Conservation (phyloP, 2,329 filamentous ascomycete species). For the Ilyonectria sp. region DNA sequence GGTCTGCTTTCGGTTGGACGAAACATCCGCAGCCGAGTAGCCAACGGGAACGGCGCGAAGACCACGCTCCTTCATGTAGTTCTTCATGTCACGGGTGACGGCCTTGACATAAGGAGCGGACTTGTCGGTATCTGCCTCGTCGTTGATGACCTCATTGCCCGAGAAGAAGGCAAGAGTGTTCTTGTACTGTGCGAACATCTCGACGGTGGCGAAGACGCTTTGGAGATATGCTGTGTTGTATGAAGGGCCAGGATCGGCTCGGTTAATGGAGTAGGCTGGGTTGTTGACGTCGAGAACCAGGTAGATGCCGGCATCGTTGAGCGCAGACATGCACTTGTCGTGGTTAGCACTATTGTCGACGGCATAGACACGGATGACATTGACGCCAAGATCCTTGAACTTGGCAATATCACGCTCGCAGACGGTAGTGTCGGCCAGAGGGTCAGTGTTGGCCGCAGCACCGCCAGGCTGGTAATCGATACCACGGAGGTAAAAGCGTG, state of each 20-base stretch:
- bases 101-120: slow-evolving; percentile 84
- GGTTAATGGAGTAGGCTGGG: slow-evolving; percentile 88
- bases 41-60: slow-evolving; percentile 81
- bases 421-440: slow-evolving; percentile 77
- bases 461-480: slow-evolving; percentile 77
- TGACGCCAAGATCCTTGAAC: slow-evolving; percentile 90
- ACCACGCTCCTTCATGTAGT: slow-evolving; percentile 74
- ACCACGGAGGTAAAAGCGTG: slow-evolving; percentile 73
- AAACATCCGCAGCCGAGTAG: slow-evolving; percentile 85
- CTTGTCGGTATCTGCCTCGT: slow-evolving; percentile 72
- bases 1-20: slow-evolving; percentile 87
- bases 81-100: slow-evolving; percentile 82
- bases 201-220: slow-evolving; percentile 88
- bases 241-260: slow-evolving; percentile 79
- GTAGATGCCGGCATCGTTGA: slow-evolving; percentile 91
- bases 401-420: slow-evolving; percentile 86
- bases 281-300: slow-evolving; percentile 93
- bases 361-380: slow-evolving; percentile 93
- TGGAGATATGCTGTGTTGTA: slow-evolving; percentile 92
- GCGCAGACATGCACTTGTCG: slow-evolving; percentile 85
- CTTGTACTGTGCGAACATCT: slow-evolving; percentile 84
- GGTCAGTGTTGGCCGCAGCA: slow-evolving; percentile 73
- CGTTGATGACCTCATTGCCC: slow-evolving; percentile 86
- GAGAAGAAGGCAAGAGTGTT: slow-evolving; percentile 93
- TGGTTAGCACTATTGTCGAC: slow-evolving; percentile 89